Base-by-base conservation (phyloP, 2,329 filamentous ascomycete species). In the Cladophialophora immunda region DNA sequence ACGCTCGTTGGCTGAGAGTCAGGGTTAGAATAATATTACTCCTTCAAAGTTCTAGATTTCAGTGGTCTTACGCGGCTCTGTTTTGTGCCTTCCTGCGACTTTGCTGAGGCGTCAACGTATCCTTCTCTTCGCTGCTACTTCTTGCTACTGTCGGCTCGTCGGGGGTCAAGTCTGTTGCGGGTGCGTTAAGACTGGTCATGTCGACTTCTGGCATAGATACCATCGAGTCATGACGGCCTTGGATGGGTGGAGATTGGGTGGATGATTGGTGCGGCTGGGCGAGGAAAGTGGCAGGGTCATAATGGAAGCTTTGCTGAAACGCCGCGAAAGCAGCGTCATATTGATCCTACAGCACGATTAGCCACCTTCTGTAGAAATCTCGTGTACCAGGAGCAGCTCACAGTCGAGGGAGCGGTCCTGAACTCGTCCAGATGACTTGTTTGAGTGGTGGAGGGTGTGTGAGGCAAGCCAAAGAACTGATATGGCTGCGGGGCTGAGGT, bases 1-100 rank as follows among this genome's bases (percentile, higher is more conserved):
- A 98, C 34, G 95, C 94, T 73, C 94, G 90, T 85, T 98, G 95
- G 56, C 94, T 97, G 66, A 32, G 22, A 25, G 6, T 56, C 45
- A 57, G 11, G 6, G 57, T 67, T 53, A 67, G 65, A 58, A 56
- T 54, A 6, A 32, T 32, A n/a, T 36, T 34, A 55, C n/a, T 25
- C 8, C 17, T 15, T 22, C 17, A 25, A 11, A 50, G 36, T 36
- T 25, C n/a, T n/a, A 54, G 4, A 8, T n/a, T 27, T 34, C 54
- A 60, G 38, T 65, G 41, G 25, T 38, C 88, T 78, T 87, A 91
- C 89, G 90, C 90, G 78, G 89, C 89, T 74, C 90, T 80, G 71
- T 92, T 92, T 75, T 92, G 90, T 57, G 87, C 89, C 77, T 92
- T 92, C 71, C 90, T 83, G 73, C 87, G 86, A 62, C 81, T 83